Base-by-base conservation (phyloP, 176 grass and related monocot genomes). In the Triticum urartu region DNA sequence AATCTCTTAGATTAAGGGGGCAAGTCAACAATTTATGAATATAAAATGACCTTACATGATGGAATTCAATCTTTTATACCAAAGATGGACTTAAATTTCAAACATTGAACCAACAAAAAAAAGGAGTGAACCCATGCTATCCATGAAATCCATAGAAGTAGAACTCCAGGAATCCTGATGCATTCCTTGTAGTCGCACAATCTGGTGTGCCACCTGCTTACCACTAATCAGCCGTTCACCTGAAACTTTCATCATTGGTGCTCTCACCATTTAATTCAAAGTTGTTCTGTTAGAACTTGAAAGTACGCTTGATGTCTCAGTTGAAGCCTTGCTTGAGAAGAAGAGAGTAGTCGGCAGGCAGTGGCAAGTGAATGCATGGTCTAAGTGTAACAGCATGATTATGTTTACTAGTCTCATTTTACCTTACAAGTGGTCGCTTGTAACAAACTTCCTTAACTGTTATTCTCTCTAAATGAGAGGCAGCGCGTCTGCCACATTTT, bases 261-360 rank as follows among this genome's bases (percentile, higher is more conserved):
- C n/a, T 71, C 24, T 73, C 11, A 26, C n/a, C 56, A 61, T 64
- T 81, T 60, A 65, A 22, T 75, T 64, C 21, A 42, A 52, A 75
- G 30, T 64, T 74, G 42, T 58, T 82, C 4, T 43, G 63, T 78
- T 88, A 77, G n/a, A 75, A 52, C 22, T 30, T 79, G 33, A 24
- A 75, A 30, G 1, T 13, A 50, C 45, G 72, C 3, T 75, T n/a
- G 40, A 42, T 48, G 22, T 26, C 6, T 74, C 18, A 59, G 18
- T 59, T 59, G 54, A 21, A 59, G 54, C 7, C 54, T 59, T 3
- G 72, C 42, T 50, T 48, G 42, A 75, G 12, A 6, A 26, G 40
- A 47, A 9, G 26, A 28, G 40, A 50, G 24, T 75, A 28, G 13
- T 14, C 39, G 1, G 71, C 39, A 47, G 71, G 22, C n/a, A 13